Base-by-base conservation (phyloP, 108 stramenopile genomes). In the Conticribra guillardii region DNA sequence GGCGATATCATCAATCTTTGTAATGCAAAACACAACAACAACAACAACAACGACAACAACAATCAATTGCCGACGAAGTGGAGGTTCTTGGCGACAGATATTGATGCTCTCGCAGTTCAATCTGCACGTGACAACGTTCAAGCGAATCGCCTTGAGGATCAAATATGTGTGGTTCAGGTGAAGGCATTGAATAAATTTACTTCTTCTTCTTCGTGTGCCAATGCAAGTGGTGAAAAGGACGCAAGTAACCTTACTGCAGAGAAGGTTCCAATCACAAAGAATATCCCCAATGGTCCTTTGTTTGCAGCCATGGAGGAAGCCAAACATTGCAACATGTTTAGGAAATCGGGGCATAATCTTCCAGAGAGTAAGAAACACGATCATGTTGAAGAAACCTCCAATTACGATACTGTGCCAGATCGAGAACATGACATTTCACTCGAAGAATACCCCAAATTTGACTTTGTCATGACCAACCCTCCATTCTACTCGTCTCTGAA, bases 401-500 rank as follows among this genome's bases (percentile, higher is more conserved):
- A n/a, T n/a, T n/a, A n/a, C n/a, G n/a, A n/a, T n/a, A n/a, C 55
- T 47, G 31, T 24, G 3, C 23, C 23, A 19, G 9, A 1, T n/a
- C 31, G 1, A 46, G 0, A 18, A 51, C 21, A 22, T 58, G 30
- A 32, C 55, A 3, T 19, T 5, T 5, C 51, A 52, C 27, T 23
- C 16, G 29, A 21, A 34, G 19, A 60, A 1, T 60, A 37, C 29
- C 63, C 49, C 33, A 63, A 52, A 21, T 62, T 93, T 59, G 94
- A 95, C 51, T 90, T 97, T 79, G 83, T 85, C 83, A 89, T 97
- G 89, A 96, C 94, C 19, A 97, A 97, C 74, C 97, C 97, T 52
- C 97, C 97, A 16, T 97, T 97, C 82, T 96, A 93, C 62, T 87
- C 87, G 53, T 71, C 74, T 0, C 37, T 47, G 22, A 81, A 74